Evolutionary conservation across 148 eudicot species (phyloP).

Genomic region (Diospyros kaki): DNA sequence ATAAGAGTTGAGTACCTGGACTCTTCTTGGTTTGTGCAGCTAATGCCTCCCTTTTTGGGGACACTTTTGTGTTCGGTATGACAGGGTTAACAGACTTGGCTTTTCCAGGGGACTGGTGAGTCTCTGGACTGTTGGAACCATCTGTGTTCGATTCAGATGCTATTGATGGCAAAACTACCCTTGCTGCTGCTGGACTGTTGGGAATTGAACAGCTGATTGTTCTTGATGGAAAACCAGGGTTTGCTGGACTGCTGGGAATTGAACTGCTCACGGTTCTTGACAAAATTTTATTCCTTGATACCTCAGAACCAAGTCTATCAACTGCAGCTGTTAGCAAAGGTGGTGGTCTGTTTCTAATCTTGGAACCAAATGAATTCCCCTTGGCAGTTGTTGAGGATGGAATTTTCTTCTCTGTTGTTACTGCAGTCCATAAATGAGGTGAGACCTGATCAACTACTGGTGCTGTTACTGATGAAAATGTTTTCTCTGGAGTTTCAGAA

Average conservation of each 20-base stretch:
- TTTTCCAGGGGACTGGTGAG: conserved; percentile 9
- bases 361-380: conserved; percentile 8
- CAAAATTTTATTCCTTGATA: conserved; percentile 24
- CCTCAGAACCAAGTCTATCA: conserved; percentile 19
- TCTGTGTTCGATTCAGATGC: conserved; percentile 10
- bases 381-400: conserved; percentile 3
- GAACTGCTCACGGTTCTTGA: conserved; percentile 14
- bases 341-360: background rate
- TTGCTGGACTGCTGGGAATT: conserved; percentile 13
- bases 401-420: conserved; percentile 23
- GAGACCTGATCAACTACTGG: background rate
- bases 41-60: conserved; percentile 18
- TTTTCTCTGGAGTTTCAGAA: conserved; percentile 5
- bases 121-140: conserved; percentile 28
- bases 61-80: conserved; percentile 25
- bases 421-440: background rate
- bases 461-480: conserved; percentile 12
- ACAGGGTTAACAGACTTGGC: conserved; percentile 14
- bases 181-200: conserved; percentile 21
- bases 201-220: conserved; percentile 7
- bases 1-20: conserved; percentile 34
- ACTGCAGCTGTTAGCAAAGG: background rate
- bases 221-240: background rate
- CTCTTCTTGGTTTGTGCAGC: conserved; percentile 26
- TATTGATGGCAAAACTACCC: conserved; percentile 21